Conservation (phyloP, 768 basidiomycete species). For the Leccinum pellstonianum region DNA sequence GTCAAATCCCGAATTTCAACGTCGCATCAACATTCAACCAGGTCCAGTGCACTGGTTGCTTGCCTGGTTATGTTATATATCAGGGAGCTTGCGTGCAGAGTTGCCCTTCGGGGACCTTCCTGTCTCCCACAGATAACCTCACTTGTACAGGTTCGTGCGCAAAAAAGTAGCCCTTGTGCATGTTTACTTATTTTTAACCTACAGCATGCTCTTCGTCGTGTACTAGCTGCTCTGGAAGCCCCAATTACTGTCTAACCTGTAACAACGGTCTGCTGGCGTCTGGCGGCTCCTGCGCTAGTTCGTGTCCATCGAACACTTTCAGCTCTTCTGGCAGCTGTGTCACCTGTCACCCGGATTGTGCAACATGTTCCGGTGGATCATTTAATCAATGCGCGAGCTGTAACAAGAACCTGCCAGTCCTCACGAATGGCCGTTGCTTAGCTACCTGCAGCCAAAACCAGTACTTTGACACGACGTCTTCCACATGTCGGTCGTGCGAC, state of each 20-base stretch:
- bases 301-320: slow-evolving; percentile 75
- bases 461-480: slow-evolving; percentile 66
- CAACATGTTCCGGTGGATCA: slow-evolving; percentile 72
- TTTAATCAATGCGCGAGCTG: slow-evolving; percentile 82
- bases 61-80: slow-evolving; percentile 73
- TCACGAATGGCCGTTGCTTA: slow-evolving; percentile 73
- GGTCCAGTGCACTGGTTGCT: slow-evolving; percentile 72
- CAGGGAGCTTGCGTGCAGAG: slow-evolving; percentile 64
- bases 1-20: slow-evolving; percentile 71
- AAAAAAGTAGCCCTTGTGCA: neutral
- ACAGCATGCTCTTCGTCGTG: slow-evolving; percentile 74
- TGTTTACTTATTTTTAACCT: slow-evolving; percentile 10
- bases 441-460: slow-evolving; percentile 71
- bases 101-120: slow-evolving; percentile 74
- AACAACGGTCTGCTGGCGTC: slow-evolving; percentile 62
- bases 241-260: slow-evolving; percentile 76
- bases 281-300: slow-evolving; percentile 68
- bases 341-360: slow-evolving; percentile 84
- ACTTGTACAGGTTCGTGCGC: slow-evolving; percentile 66
- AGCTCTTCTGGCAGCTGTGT: slow-evolving; percentile 63
- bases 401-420: slow-evolving; percentile 63
- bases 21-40: slow-evolving; percentile 62
- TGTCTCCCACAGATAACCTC: slow-evolving; percentile 66
- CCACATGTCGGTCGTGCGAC: slow-evolving; percentile 71
- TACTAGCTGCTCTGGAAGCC: slow-evolving; percentile 62